Evolutionary conservation across 257 asterid genomes (phyloP), one percentile per base, ranked within the genome.

Genomic region (Gynochthodes officinalis): DNA sequence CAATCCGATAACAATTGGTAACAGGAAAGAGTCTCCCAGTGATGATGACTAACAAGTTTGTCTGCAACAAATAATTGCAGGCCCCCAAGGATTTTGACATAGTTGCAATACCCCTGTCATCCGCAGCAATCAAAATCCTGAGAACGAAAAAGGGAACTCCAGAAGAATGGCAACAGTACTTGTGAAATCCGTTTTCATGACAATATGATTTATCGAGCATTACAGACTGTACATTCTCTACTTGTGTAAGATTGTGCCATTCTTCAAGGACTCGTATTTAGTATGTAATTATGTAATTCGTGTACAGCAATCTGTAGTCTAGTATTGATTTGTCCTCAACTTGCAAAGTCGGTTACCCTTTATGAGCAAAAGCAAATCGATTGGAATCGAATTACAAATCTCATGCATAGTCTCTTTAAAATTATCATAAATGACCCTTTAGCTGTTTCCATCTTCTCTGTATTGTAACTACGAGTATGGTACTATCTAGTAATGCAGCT

Each of bases 121-220:
- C 78, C 81, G 73, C 86, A 0, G 82, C 97, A 1, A 52, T 90
- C 73, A 87, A 80, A 82, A 84, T 87, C 95, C 75, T 93, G 81
- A 85, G 77, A 79, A 53, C 42, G 82, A 83, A 87, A 53, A 88
- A 90, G 30, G 98, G 86, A 35, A 81, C 85, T 75, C 98, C 98
- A 2, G 95, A 90, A 79, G 98, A 92, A 80, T 92, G 98, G 96
- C 84, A 39, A 67, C 91, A 90, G 58, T 92, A 92, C 78, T 86
- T 92, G 70, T 82, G 96, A 12, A 81, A 78, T 83, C 91, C 90
- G 15, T 70, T 50, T 54, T 79, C 82, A 64, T 87, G 85, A 58
- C 90, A 89, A 5, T 60, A 19, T 89, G 83, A 81, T 46, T 8
- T 13, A n/a, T 40, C 64, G 6, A 14, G 60, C 30, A 40, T 1